Conservation (phyloP, 2,329 filamentous ascomycete species). For the Neurospora crassa region DNA sequence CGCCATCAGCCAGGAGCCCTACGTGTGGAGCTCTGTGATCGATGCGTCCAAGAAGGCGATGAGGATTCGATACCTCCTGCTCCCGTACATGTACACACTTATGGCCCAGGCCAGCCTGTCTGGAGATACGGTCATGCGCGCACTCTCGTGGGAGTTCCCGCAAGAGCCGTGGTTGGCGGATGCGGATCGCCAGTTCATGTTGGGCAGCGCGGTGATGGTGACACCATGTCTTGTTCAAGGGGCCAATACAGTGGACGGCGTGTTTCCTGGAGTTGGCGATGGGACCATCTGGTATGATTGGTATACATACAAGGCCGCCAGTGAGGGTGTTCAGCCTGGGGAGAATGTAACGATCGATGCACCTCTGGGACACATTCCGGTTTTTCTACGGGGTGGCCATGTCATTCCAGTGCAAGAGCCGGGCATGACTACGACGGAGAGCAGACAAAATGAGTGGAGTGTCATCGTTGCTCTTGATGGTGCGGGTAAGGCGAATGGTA, state of each 20-base stretch:
- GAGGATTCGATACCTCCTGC: conserved; percentile 57
- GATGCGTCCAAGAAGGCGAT: conserved; percentile 58
- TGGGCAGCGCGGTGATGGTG: conserved; percentile 56
- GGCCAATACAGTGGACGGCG: conserved; percentile 50
- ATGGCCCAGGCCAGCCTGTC: conserved; percentile 56
- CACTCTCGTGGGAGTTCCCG: conserved; percentile 66
- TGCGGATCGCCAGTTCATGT: conserved; percentile 63
- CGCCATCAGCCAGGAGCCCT: conserved; percentile 59
- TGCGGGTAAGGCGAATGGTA: conserved; percentile 46
- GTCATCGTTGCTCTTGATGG: conserved; percentile 52
- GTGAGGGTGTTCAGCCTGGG: conserved; percentile 28
- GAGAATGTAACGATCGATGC: conserved; percentile 32
- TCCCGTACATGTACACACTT: conserved; percentile 70
- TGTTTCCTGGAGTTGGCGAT: conserved; percentile 56
- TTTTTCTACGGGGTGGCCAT: conserved; percentile 59
- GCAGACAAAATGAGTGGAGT: conserved; percentile 55
- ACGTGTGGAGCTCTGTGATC: conserved; percentile 56
- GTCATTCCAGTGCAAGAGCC: conserved; percentile 61
- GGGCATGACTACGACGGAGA: conserved; percentile 55
- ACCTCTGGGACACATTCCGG: conserved; percentile 58
- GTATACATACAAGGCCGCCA: conserved; percentile 52
- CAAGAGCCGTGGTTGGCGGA: conserved; percentile 56
- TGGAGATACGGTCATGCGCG: conserved; percentile 63
- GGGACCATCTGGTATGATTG: conserved; percentile 68
- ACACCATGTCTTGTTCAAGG: conserved; percentile 58